These are phyloP conservation scores for Neurospora sp. DNA, from an alignment of 495 filamentous ascomycete species.

Conservation along the genomic window DNA sequence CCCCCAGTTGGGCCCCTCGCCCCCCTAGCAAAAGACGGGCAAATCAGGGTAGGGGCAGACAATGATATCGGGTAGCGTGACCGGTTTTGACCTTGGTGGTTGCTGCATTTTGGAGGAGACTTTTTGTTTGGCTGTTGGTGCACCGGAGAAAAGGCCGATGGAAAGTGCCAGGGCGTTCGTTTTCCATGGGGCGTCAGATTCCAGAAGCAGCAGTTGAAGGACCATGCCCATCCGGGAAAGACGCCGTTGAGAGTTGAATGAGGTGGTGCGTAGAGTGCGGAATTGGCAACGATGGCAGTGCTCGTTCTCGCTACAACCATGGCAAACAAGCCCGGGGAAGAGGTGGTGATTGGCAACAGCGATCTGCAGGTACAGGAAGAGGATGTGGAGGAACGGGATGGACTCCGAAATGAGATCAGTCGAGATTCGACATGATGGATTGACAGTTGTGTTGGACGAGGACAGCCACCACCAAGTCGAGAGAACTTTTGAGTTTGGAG, in stretches of 20 bases:
- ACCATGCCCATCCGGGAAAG: not conserved
- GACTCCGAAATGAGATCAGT: not conserved
- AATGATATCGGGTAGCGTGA: not conserved
- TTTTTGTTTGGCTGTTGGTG: not conserved
- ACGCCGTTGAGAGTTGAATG: not conserved
- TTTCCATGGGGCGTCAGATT: not conserved
- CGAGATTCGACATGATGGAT: not conserved
- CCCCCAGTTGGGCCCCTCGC: not conserved
- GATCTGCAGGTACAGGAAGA: not conserved
- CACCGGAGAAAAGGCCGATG: not conserved
- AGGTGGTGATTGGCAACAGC: not conserved
- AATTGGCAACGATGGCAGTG: not conserved
- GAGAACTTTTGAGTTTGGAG: not conserved
- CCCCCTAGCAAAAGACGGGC: not conserved
- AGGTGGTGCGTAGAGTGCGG: not conserved
- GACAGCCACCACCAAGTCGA: not conserved
- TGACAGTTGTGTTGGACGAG: not conserved
- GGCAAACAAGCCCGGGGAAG: not conserved
- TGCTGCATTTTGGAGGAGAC: not conserved
- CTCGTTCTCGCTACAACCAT: not conserved
- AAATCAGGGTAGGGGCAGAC: not conserved
- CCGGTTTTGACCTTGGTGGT: not conserved
- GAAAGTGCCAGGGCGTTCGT: not conserved
- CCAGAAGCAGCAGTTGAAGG: not conserved
- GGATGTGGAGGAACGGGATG: not conserved